These are phyloP conservation scores for Mollisiaceae sp. DNA, from an alignment of 2,329 filamentous ascomycete genomes.

Conservation along the genomic window DNA sequence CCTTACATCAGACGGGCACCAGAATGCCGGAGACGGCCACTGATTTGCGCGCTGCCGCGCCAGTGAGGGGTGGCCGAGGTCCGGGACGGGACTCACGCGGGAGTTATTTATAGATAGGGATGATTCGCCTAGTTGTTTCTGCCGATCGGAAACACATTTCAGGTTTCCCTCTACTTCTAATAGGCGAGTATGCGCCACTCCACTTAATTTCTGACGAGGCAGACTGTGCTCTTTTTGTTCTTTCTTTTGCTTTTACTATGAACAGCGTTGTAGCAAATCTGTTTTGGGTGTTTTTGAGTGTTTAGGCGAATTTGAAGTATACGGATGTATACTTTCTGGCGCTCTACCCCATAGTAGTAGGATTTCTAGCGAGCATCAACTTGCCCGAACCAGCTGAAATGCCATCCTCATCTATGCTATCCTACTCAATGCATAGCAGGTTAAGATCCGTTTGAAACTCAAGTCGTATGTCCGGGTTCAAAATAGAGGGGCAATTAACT, in stretches of 20 bases:
- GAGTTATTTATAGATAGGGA: conserved; percentile 15
- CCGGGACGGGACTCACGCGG: conserved; percentile 1
- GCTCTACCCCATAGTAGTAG: background rate
- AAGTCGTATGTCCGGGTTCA: background rate
- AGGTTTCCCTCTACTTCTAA: background rate
- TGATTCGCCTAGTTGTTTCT: background rate
- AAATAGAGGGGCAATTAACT: background rate
- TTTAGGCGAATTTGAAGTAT: background rate
- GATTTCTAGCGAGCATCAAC: background rate
- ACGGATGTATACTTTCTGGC: background rate
- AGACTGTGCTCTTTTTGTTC: background rate
- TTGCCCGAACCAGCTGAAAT: background rate
- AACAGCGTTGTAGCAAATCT: no score
- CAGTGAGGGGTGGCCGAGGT: background rate
- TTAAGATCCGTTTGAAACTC: no score
- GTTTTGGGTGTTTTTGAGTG: no score
- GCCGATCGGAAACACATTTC: background rate
- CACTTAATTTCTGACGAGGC: background rate
- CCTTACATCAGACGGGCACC: background rate
- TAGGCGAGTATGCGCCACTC: background rate
- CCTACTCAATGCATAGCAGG: background rate
- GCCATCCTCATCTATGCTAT: background rate
- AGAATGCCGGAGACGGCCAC: background rate
- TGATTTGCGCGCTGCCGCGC: background rate
- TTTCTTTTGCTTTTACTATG: no score